These are phyloP conservation scores for Chlorokybus atmophyticus DNA, from an alignment of 139 green algal species.

Conservation along the genomic window DNA sequence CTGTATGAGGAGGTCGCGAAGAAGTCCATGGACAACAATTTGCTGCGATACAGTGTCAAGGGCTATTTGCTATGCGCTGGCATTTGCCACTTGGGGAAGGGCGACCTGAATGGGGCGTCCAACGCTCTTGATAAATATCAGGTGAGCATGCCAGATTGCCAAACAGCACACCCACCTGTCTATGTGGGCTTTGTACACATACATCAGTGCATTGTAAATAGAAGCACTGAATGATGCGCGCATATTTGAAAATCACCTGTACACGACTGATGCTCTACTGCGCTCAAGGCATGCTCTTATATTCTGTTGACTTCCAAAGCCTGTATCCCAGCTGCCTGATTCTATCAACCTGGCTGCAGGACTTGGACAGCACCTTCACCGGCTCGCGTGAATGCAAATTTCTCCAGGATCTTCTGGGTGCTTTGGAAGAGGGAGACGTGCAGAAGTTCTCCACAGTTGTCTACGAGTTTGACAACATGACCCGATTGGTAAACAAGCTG, in stretches of 20 bases:
- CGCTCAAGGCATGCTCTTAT: not conserved
- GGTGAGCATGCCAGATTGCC: constrained; percentile 3
- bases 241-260: not conserved
- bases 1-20: constrained; percentile 64
- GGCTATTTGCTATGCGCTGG: constrained; percentile 83
- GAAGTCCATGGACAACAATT: constrained; percentile 74
- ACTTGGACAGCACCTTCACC: constrained; percentile 22
- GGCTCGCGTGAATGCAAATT: constrained; percentile 30
- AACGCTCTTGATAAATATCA: constrained; percentile 32
- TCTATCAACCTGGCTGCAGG: too few species aligned
- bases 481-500: constrained; percentile 38
- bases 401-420: constrained; percentile 37
- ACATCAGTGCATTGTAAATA: not conserved
- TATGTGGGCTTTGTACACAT: not conserved
- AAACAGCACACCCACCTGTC: not conserved
- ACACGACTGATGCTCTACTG: not conserved
- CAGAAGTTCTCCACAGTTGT: constrained; percentile 67
- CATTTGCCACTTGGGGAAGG: constrained; percentile 64
- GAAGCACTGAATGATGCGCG: not conserved
- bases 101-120: constrained; percentile 26
- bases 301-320: too few species aligned
- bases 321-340: too few species aligned
- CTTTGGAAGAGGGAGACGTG: constrained; percentile 49
- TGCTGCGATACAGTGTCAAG: constrained; percentile 84
- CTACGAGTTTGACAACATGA: constrained; percentile 78